These are phyloP conservation scores for Lecanicillium sp. DNA, from an alignment of 2,329 filamentous ascomycete species.

Conservation along the genomic window DNA sequence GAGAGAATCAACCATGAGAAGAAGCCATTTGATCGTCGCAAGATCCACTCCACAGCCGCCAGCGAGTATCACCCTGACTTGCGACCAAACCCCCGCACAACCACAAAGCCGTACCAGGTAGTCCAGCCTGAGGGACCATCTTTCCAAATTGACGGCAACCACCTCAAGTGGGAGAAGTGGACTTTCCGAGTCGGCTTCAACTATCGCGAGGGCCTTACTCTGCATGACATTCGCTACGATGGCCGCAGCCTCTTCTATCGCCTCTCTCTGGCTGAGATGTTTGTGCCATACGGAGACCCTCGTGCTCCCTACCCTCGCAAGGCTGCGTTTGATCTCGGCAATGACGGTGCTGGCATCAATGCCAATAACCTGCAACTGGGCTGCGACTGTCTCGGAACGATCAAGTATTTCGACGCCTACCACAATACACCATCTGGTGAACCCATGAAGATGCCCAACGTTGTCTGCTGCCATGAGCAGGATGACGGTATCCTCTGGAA, in stretches of 20 bases:
- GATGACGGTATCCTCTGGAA: constrained; percentile 53
- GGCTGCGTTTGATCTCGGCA: constrained; percentile 61
- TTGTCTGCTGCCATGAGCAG: constrained; percentile 27
- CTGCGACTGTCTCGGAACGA: constrained; percentile 58
- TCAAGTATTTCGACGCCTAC: constrained; percentile 32
- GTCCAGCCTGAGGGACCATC: constrained; percentile 23
- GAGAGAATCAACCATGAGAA: constrained; percentile 23
- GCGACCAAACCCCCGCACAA: constrained; percentile 14
- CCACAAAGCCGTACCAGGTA: constrained; percentile 22
- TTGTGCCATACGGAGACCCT: constrained; percentile 57
- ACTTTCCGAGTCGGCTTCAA: constrained; percentile 60
- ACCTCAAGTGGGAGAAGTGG: constrained; percentile 54
- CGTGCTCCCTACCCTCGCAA: constrained; percentile 56
- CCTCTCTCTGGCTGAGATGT: constrained; percentile 59
- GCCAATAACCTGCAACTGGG: constrained; percentile 59
- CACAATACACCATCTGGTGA: constrained; percentile 22
- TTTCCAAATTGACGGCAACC: constrained; percentile 33
- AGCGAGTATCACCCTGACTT: constrained; percentile 33
- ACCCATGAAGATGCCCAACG: constrained; percentile 24
- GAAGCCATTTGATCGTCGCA: constrained; percentile 30
- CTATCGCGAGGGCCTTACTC: constrained; percentile 56
- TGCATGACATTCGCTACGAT: constrained; percentile 60
- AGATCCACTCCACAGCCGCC: constrained; percentile 28
- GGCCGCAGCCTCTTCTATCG: constrained; percentile 57
- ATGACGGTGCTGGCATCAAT: constrained; percentile 55